These are phyloP conservation scores for Plectosphaerella cucumerina DNA, from an alignment of 2,329 filamentous ascomycete genomes.

Conservation along the genomic window DNA sequence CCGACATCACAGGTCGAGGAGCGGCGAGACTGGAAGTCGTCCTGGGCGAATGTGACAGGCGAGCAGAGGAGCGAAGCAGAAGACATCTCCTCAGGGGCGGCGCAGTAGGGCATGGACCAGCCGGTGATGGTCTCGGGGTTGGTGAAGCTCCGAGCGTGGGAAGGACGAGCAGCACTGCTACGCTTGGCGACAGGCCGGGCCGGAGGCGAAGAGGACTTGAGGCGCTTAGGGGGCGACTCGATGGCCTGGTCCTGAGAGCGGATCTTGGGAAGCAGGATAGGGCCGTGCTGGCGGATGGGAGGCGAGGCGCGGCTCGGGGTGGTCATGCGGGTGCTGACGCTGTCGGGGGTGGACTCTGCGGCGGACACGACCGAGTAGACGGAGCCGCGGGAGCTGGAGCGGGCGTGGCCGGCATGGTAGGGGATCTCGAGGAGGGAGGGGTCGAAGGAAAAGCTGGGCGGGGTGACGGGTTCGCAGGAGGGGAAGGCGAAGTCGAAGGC, in stretches of 20 bases:
- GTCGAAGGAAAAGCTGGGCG: conserved; percentile 52
- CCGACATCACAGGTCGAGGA: conserved; percentile 55
- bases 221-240: conserved; percentile 52
- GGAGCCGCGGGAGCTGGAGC: conserved; percentile 62
- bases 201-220: conserved; percentile 47
- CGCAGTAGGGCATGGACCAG: conserved; percentile 33
- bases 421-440: conserved; percentile 52
- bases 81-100: conserved; percentile 15
- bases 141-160: conserved; percentile 56
- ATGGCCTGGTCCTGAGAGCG: conserved; percentile 78
- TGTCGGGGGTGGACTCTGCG: conserved; percentile 53
- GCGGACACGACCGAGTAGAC: conserved; percentile 65
- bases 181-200: conserved; percentile 23
- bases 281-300: conserved; percentile 73
- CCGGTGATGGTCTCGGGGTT: conserved; percentile 51
- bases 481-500: conserved; percentile 59
- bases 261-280: conserved; percentile 80
- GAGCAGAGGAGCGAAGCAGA: conserved; percentile 58
- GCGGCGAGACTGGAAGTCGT: conserved; percentile 47
- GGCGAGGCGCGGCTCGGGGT: conserved; percentile 64
- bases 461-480: conserved; percentile 45
- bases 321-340: conserved; percentile 62
- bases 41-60: conserved; percentile 53
- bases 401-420: conserved; percentile 51
- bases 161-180: conserved; percentile 26